These are phyloP conservation scores for Fusarium odoratissimum DNA, from an alignment of 2,329 filamentous ascomycete genomes.

Conservation along the genomic window DNA sequence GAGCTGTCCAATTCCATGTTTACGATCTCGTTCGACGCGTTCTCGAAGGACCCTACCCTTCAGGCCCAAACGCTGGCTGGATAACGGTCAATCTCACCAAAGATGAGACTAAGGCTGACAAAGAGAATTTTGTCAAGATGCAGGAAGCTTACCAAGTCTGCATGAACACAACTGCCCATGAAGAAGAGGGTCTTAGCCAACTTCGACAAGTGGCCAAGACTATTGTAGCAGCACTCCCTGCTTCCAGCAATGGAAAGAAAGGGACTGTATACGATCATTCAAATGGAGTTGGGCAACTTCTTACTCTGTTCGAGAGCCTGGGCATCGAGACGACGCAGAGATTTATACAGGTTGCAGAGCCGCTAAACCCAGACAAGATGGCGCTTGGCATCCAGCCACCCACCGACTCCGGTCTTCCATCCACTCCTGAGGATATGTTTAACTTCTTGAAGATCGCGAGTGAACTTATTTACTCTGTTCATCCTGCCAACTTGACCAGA, in stretches of 20 bases:
- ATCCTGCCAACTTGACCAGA: slow-evolving; percentile 23
- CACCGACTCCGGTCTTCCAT: background rate
- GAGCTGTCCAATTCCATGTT: background rate
- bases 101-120: slow-evolving; percentile 58
- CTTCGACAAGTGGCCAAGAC: slow-evolving; percentile 64
- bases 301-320: slow-evolving; percentile 9
- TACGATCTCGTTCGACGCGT: background rate
- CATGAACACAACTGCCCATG: slow-evolving; percentile 69
- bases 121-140: slow-evolving; percentile 74
- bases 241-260: background rate
- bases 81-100: slow-evolving; percentile 31
- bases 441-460: slow-evolving; percentile 6
- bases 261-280: background rate
- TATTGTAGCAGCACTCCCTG: background rate
- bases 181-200: slow-evolving; percentile 65
- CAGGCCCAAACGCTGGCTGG: slow-evolving; percentile 55
- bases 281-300: background rate
- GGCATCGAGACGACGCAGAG: slow-evolving; percentile 18
- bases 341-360: background rate
- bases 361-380: background rate
- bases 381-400: background rate
- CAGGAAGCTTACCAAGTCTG: slow-evolving; percentile 74
- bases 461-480: slow-evolving; percentile 3
- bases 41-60: slow-evolving; percentile 64
- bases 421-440: background rate